Evolutionary conservation across 2,329 filamentous ascomycete species (phyloP), one percentile per base, ranked within the genome.

Genomic region (Colletotrichum sp.): DNA sequence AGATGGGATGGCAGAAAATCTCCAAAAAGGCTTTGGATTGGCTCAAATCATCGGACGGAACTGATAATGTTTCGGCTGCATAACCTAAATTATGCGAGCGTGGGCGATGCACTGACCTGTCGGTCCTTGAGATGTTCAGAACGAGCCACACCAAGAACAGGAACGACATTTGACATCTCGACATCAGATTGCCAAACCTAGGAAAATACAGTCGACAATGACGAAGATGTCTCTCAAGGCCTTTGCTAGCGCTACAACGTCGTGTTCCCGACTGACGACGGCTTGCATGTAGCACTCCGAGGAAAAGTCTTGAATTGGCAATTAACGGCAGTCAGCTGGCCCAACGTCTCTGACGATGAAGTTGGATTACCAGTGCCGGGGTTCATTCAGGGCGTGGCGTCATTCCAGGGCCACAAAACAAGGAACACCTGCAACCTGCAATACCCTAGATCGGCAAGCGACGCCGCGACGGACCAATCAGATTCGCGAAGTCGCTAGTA

Each of bases 381-480:
- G 73, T 34, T 64, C 61, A 34, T 59, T 36, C 58, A 73, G 36
- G 69, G 70, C 73, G 70, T 75, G 64, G 69, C 73, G 73, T 75
- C 73, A 75, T 75, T 64, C 43, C 64, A 64, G 58, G 38, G 59
- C 73, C 63, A 73, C 69, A 73, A 75, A 75, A 75, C 73, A 75
- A 64, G 73, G 64, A 75, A 75, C 26, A 59, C 32, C 26, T 64
- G 69, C 69, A 58, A 69, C 69, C 69, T 67, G 73, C 73, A 73
- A 63, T 73, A 48, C 63, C 73, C 69, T 68, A 52, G 69, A 75
- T 64, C 73, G 73, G 56, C 73, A 59, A 43, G 34, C 69, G 48
- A 73, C 34, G 32, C 64, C 18, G 58, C 21, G 26, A 43, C 56
- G 58, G 58, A 34, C 73, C 73, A 75, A 75, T 75, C 73, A 69